phyloP scores from a whole-genome alignment of 2,329 filamentous ascomycete species.

The Neoarthrinium moseri region DNA sequence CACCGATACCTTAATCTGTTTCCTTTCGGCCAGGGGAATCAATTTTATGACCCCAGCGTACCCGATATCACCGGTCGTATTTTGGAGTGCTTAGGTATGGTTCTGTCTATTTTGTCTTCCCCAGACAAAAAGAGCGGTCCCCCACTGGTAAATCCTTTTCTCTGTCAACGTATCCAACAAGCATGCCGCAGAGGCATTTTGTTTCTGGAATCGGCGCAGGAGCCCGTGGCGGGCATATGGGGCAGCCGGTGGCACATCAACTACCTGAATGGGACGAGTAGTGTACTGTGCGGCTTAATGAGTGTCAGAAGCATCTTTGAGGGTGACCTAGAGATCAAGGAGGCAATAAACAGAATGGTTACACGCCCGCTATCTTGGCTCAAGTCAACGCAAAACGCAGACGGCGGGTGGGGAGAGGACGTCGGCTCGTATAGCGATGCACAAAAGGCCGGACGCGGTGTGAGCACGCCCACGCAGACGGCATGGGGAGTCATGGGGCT shows the following conservation, averaged over 20 bases:
- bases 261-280: conserved; percentile 32
- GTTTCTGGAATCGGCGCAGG: conserved; percentile 23
- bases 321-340: background rate
- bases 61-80: conserved; percentile 32
- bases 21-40: conserved; percentile 34
- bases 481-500: conserved; percentile 31
- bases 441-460: conserved; percentile 11
- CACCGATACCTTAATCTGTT: conserved; percentile 30
- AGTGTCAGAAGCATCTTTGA: conserved; percentile 14
- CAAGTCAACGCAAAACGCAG: conserved; percentile 21
- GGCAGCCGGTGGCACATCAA: conserved; percentile 32
- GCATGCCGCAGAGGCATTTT: conserved; percentile 17
- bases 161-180: background rate
- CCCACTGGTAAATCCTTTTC: background rate
- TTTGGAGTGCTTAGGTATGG: conserved; percentile 13
- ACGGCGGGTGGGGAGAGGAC: conserved; percentile 32
- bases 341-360: conserved; percentile 3
- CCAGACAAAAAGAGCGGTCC: background rate
- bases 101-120: conserved; percentile 2
- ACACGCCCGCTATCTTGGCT: conserved; percentile 19
- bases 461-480: conserved; percentile 29
- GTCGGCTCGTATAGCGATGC: conserved; percentile 19
- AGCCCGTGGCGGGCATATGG: conserved; percentile 24
- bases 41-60: conserved; percentile 30
- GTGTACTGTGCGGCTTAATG: conserved; percentile 26